Base-by-base conservation (phyloP, 1,284 basidiomycete species). In the Cryptococcus wingfieldii region DNA sequence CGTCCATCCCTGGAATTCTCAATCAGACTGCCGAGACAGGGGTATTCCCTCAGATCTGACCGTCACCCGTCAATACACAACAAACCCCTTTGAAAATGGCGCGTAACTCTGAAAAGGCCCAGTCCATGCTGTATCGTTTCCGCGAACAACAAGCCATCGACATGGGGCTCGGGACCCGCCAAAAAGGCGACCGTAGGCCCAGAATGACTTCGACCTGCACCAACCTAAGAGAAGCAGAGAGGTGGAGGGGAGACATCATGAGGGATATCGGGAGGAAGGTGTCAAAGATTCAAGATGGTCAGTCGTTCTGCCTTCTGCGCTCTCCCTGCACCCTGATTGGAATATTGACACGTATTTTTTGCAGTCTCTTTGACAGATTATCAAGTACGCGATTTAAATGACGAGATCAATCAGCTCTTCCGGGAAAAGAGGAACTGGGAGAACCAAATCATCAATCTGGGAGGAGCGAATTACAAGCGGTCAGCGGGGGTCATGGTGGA, bases 91-190 rank as follows among this genome's bases (percentile, higher is more conserved):
- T 41, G 59, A 69, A 44, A 19, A 75, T 75, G 92, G 91, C 92
- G 66, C 88, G 92, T 78, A 96, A 96, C 87, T 88, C 92, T 76
- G 93, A 96, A 78, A 97, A 96, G 76, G 90, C 92, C 0, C 92
- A 95, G 78, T 96, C 93, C 48, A 98, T 97, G 93, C 84, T 99
- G 51, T 97, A 96, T 78, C 92, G 95, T 63, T 98, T 98, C 78
- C 88, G 95, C 57, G 93, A 98, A 78, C 90, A 90, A 51, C 95
- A 98, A 77, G 92, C 91, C 0, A 87, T 88, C 50, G 95, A 98
- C 79, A 86, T 98, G 68, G 95, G 95, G 16, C 80, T 98, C 25
- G 86, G 87, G 18, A 66, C 66, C 47, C 59, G 71, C 10, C 87
- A 87, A 19, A 84, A 87, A 53, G 81, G 80, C 19, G 90, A 91